phyloP scores from a whole-genome alignment of 1,139 yeast genomes.

The Groenewaldozyma auringiensis region DNA sequence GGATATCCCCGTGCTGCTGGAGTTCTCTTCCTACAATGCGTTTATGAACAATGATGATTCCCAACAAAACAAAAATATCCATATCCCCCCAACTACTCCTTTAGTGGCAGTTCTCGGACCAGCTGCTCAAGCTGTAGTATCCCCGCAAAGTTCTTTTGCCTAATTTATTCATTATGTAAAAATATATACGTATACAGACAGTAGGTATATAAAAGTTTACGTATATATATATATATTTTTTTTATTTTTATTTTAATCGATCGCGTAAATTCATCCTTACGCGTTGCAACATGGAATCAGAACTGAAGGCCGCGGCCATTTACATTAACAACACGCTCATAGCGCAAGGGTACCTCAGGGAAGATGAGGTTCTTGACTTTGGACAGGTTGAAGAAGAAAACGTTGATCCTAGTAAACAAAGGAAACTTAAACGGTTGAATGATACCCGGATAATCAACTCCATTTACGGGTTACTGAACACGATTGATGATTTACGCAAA shows the following conservation, averaged over 20 bases:
- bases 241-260: no score
- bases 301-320: constrained; percentile 22
- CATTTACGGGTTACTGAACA: constrained; percentile 23
- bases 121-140: constrained; percentile 33
- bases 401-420: neutral
- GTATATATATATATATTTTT: no score
- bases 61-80: neutral
- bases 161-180: no score
- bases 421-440: constrained; percentile 9
- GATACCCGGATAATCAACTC: constrained; percentile 24
- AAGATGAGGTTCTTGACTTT: constrained; percentile 20
- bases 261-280: neutral
- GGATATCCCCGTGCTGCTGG: constrained; percentile 77
- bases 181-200: no score
- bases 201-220: no score
- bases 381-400: constrained; percentile 8
- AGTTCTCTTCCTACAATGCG: constrained; percentile 45
- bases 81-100: constrained; percentile 28
- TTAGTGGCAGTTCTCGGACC: constrained; percentile 33
- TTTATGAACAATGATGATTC: constrained; percentile 11
- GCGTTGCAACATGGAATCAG: no score
- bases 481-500: constrained; percentile 19
- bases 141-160: constrained; percentile 13
- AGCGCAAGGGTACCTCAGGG: constrained; percentile 23
- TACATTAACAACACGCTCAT: constrained; percentile 24